These are phyloP conservation scores for Microstegium vimineum DNA, from an alignment of 176 grass and related monocot species.

Conservation along the genomic window DNA sequence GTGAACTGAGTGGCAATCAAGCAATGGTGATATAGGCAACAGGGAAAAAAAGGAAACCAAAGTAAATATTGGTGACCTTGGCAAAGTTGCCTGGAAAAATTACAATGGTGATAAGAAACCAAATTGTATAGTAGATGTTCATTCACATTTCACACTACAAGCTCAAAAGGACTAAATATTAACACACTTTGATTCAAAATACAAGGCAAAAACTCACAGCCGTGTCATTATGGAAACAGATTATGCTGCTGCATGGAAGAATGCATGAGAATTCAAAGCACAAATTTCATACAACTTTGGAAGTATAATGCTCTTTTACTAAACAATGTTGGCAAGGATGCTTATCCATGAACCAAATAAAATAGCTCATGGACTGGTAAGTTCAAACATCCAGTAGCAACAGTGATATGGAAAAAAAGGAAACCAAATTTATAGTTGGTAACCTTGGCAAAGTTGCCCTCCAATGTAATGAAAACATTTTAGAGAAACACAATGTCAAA, in stretches of 20 bases:
- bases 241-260: neutral
- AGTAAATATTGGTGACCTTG: constrained; percentile 50
- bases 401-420: constrained; percentile 91
- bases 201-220: neutral
- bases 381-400: constrained; percentile 38
- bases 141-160: too few relatives aligned
- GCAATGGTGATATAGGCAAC: constrained; percentile 52
- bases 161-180: neutral
- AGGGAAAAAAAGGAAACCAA: constrained; percentile 84
- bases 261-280: neutral
- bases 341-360: constrained; percentile 11
- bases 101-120: neutral
- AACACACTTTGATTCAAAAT: neutral
- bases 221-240: neutral
- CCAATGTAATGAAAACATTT: too few relatives aligned
- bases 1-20: constrained; percentile 20
- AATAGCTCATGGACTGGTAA: neutral
- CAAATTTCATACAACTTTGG: neutral
- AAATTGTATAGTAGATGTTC: too few relatives aligned
- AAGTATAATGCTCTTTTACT: neutral
- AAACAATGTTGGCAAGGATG: constrained; percentile 21
- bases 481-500: neutral
- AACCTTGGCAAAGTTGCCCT: constrained; percentile 74
- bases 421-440: constrained; percentile 49
- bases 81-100: constrained; percentile 48